Conservation (phyloP, 208 protist species). For the Trichomonas gallinae region DNA sequence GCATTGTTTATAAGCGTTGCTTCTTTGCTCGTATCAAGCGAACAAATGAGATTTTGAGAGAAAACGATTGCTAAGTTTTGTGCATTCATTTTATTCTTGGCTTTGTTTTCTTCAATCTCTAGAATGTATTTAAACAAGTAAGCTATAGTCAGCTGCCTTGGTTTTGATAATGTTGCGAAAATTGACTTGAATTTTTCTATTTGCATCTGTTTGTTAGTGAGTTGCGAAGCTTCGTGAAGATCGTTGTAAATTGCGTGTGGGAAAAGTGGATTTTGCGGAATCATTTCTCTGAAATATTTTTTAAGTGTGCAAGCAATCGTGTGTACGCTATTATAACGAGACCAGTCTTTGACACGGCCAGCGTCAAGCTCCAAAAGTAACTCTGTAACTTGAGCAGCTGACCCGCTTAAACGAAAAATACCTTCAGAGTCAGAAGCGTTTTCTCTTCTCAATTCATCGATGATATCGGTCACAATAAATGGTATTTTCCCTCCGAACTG, state of each 20-base stretch:
- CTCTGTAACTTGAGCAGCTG: neutral
- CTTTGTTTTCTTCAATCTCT: neutral
- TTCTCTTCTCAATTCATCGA: neutral
- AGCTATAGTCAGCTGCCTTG: neutral
- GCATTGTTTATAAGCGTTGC: neutral
- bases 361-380: neutral
- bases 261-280: neutral
- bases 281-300: conserved; percentile 11
- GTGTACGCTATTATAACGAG: neutral
- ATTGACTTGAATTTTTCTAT: neutral
- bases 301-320: neutral
- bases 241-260: neutral
- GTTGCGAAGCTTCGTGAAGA: neutral
- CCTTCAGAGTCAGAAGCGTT: neutral
- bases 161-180: neutral
- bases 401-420: conserved; percentile 5
- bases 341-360: neutral
- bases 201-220: neutral
- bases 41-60: neutral
- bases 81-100: neutral
- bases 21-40: neutral
- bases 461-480: neutral
- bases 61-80: neutral
- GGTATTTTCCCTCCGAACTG: conserved; percentile 2
- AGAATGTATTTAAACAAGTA: neutral